Evolutionary conservation across 2,329 filamentous ascomycete species (phyloP).

Genomic region (Cercospora zeae-maydis): DNA sequence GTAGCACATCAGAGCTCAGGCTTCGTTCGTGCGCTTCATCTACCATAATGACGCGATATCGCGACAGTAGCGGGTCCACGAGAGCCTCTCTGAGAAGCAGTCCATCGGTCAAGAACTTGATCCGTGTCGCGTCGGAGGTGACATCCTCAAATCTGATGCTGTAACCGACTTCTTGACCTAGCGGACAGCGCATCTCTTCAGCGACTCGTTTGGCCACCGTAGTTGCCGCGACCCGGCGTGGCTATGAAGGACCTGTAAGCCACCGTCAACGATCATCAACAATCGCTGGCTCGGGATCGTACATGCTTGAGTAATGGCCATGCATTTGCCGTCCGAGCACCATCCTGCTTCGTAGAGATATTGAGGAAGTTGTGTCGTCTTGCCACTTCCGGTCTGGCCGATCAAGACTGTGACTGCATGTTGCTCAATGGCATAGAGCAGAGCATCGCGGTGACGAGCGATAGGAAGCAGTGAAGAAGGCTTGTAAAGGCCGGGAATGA

Average conservation of each 20-base stretch:
- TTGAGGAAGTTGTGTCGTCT: slow-evolving; percentile 93
- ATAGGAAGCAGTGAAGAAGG: slow-evolving; percentile 82
- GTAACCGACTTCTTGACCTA: slow-evolving; percentile 85
- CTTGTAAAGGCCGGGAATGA: slow-evolving; percentile 81
- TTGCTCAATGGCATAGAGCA: slow-evolving; percentile 84
- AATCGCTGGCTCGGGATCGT: slow-evolving; percentile 20
- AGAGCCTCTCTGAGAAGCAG: slow-evolving; percentile 86
- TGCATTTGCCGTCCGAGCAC: slow-evolving; percentile 76
- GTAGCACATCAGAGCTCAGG: slow-evolving; percentile 83
- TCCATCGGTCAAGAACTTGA: slow-evolving; percentile 95
- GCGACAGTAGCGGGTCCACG: slow-evolving; percentile 82
- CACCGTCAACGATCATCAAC: slow-evolving; percentile 27
- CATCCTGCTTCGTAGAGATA: slow-evolving; percentile 85
- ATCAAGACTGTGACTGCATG: slow-evolving; percentile 82
- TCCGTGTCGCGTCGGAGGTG: slow-evolving; percentile 76
- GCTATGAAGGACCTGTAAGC: slow-evolving; percentile 52
- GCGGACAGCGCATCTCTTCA: slow-evolving; percentile 77
- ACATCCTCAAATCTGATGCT: slow-evolving; percentile 90
- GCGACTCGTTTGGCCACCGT: slow-evolving; percentile 86
- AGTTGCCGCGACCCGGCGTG: slow-evolving; percentile 83
- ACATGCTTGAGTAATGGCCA: slow-evolving; percentile 85
- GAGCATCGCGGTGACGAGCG: slow-evolving; percentile 69
- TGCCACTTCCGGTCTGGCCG: slow-evolving; percentile 90
- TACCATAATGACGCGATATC: slow-evolving; percentile 95
- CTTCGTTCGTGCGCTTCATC: slow-evolving; percentile 96